Evolutionary conservation across 768 basidiomycete species (phyloP).

Genomic region (Hydnum rufescens): DNA sequence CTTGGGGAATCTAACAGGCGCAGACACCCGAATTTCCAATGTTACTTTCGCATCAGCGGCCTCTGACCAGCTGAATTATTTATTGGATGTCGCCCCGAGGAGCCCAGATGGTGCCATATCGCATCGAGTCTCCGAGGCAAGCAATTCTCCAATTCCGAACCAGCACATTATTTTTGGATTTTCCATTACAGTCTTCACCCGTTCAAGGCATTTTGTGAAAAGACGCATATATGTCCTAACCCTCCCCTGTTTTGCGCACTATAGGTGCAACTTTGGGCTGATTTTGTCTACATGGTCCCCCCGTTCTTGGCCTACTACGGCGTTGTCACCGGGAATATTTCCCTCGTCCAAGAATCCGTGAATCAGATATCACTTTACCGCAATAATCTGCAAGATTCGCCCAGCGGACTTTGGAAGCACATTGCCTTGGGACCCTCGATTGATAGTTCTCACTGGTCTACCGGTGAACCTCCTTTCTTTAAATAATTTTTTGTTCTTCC

Average conservation of each 20-base stretch:
- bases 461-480: conserved; percentile 7
- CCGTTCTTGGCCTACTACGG: conserved; percentile 16
- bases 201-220: background rate
- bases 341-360: conserved; percentile 13
- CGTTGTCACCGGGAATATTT: conserved; percentile 6
- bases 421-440: conserved; percentile 4
- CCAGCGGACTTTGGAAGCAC: conserved; percentile 15
- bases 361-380: conserved; percentile 16
- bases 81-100: conserved; percentile 12
- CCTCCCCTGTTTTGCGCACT: conserved; percentile 2
- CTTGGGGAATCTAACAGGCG: conserved; percentile 10
- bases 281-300: conserved; percentile 12
- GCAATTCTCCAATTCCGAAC: background rate
- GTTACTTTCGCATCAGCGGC: conserved; percentile 9
- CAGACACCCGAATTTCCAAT: background rate
- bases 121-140: conserved; percentile 10
- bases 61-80: conserved; percentile 13
- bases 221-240: background rate
- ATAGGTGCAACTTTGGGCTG: conserved; percentile 13
- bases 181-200: background rate
- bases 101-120: conserved; percentile 16
- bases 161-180: background rate
- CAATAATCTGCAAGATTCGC: conserved; percentile 7
- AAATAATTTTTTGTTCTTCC: conserved; percentile 3
- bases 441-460: background rate